Evolutionary conservation across 306 rosid genomes (phyloP), one percentile per base, ranked within the genome.

Genomic region (Vicia sativa): DNA sequence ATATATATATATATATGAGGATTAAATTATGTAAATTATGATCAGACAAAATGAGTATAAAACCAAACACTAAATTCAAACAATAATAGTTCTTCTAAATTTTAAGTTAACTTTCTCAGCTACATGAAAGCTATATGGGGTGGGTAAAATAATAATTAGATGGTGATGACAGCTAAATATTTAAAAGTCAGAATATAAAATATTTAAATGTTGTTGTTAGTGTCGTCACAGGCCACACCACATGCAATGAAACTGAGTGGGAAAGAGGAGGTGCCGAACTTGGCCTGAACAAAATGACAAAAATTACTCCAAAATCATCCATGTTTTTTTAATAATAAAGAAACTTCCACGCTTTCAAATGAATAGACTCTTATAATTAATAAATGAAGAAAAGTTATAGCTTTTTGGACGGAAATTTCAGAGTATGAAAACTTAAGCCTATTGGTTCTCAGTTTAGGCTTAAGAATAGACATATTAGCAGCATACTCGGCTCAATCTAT

Each of bases 391-490:
- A 46, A 28, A 52, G 28, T 19, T 15, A 23, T 7, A 19, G 26
- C 53, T 23, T 62, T 64, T 79, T 64, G 63, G 74, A 74, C 71
- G 77, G 62, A 74, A 58, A 58, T 31, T 46, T 56, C 74, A 72
- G 18, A 6, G 12, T 48, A 39, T 65, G 15, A 56, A 64, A 46
- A 57, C 14, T 45, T 10, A 11, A 13, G 10, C 55, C 13, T 49
- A 49, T 49, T 58, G 42, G 53, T 28, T 1, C 46, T 26, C 15
- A 1, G n/a, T n/a, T 15, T 15, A 19, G 61, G 16, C 54, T 21
- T 21, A 21, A 21, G 23, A 78, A 78, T 68, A 31, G 56, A 60
- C 23, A 11, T 15, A 19, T 16, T 65, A 39, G 13, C 10, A 11
- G 14, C 14, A 52, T 21, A 19, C 14, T 21, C 11, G 4, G 9